phyloP scores from a whole-genome alignment of 768 basidiomycete species.

The Fomitopsis serialis region DNA sequence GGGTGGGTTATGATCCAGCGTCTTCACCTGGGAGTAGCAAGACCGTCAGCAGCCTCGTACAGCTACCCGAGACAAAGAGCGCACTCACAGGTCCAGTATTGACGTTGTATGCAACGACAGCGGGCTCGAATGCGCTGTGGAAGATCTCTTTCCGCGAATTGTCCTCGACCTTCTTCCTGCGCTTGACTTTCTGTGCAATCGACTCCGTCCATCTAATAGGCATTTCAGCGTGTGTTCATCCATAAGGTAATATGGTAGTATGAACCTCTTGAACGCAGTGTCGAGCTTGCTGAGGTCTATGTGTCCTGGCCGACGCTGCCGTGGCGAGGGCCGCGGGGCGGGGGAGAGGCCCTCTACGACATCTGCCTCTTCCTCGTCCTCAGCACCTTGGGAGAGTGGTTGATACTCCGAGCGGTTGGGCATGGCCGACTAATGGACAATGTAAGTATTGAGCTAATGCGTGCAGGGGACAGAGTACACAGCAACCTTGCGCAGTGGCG shows the following conservation, averaged over 20 bases:
- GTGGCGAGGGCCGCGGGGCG: conserved; percentile 21
- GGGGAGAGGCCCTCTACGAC: conserved; percentile 25
- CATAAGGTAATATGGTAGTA: conserved; percentile 21
- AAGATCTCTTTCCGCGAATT: conserved; percentile 68
- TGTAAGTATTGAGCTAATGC: background rate
- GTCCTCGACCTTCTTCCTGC: conserved; percentile 66
- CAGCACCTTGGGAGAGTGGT: conserved; percentile 36
- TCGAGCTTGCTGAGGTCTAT: conserved; percentile 80
- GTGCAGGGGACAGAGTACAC: background rate
- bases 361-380: conserved; percentile 37
- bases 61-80: conserved; percentile 1
- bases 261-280: conserved; percentile 82
- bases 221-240: background rate
- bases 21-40: conserved; percentile 49
- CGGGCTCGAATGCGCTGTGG: conserved; percentile 77
- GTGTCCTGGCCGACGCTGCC: conserved; percentile 44
- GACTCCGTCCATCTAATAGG: conserved; percentile 72
- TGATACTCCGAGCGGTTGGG: conserved; percentile 42
- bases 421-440: conserved; percentile 23
- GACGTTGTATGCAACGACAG: conserved; percentile 24
- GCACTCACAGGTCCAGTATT: conserved; percentile 34
- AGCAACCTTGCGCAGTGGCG: background rate
- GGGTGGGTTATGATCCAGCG: conserved; percentile 73
- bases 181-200: conserved; percentile 79
- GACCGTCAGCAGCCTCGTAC: background rate